These are phyloP conservation scores for Penicillium verrucosum DNA, from an alignment of 2,329 filamentous ascomycete genomes.

Conservation along the genomic window DNA sequence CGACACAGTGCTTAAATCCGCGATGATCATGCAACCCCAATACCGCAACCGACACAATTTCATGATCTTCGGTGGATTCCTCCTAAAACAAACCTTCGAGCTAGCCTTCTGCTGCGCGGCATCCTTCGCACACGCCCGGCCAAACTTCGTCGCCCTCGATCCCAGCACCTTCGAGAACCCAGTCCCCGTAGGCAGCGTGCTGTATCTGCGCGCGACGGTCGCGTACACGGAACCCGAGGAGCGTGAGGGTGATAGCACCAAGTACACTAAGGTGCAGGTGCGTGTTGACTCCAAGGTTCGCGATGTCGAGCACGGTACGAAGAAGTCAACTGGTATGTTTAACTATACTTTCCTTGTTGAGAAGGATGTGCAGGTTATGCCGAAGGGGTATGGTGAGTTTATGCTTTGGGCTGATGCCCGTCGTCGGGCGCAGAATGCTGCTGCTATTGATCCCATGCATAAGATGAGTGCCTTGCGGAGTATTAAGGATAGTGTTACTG, in stretches of 20 bases:
- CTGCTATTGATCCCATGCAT: constrained; percentile 39
- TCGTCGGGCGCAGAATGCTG: constrained; percentile 53
- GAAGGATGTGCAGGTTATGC: constrained; percentile 64
- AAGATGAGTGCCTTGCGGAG: constrained; percentile 34
- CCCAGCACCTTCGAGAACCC: constrained; percentile 73
- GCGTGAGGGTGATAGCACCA: constrained; percentile 44
- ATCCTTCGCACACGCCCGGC: constrained; percentile 65
- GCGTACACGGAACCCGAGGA: constrained; percentile 66
- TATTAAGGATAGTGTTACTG: constrained; percentile 40
- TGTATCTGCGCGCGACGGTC: constrained; percentile 70
- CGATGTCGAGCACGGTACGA: constrained; percentile 66
- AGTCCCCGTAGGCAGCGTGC: constrained; percentile 69
- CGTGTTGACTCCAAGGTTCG: constrained; percentile 69
- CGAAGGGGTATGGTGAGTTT: constrained; percentile 60
- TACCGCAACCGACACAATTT: constrained; percentile 68
- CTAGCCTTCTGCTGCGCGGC: constrained; percentile 72
- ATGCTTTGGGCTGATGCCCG: constrained; percentile 64
- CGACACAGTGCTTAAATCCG: constrained; percentile 60
- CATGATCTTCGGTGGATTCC: constrained; percentile 75
- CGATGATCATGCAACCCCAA: constrained; percentile 73
- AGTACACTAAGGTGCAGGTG: constrained; percentile 64
- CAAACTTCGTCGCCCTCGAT: constrained; percentile 69
- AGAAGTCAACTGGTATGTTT: constrained; percentile 69
- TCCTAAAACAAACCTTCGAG: constrained; percentile 72
- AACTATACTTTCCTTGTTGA: constrained; percentile 71